These are phyloP conservation scores for Sordaria brevicollis DNA, from an alignment of 495 filamentous ascomycete genomes.

Conservation along the genomic window DNA sequence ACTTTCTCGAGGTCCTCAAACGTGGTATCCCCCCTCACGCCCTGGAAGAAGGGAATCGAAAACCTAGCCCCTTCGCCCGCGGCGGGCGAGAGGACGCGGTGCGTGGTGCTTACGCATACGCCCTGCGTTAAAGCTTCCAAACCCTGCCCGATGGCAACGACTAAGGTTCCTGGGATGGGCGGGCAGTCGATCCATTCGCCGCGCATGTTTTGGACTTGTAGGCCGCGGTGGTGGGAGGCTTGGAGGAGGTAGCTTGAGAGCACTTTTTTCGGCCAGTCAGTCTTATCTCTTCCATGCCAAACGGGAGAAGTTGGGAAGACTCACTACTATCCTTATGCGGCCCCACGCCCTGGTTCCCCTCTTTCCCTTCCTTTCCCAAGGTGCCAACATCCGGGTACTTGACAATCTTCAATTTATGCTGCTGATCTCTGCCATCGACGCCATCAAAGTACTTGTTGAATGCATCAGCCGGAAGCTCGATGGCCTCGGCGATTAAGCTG, in stretches of 20 bases:
- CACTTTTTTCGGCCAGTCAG: no score
- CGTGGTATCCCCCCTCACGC: slow-evolving; percentile 68
- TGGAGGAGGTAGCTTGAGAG: slow-evolving; percentile 82
- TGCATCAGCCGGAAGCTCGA: slow-evolving; percentile 59
- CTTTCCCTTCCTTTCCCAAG: slow-evolving; percentile 35
- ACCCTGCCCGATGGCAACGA: slow-evolving; percentile 89
- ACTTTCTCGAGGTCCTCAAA: slow-evolving; percentile 57
- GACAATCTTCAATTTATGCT: slow-evolving; percentile 89
- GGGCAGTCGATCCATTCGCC: slow-evolving; percentile 72
- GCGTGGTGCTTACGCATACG: slow-evolving; percentile 78
- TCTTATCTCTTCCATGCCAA: no score
- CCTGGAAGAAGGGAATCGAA: slow-evolving; percentile 88
- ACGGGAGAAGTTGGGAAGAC: neutral
- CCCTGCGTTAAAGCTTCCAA: slow-evolving; percentile 85
- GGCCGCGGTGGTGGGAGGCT: slow-evolving; percentile 62
- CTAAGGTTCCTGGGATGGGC: slow-evolving; percentile 52
- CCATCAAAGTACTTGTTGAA: slow-evolving; percentile 82
- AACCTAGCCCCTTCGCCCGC: slow-evolving; percentile 63
- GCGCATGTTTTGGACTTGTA: slow-evolving; percentile 81
- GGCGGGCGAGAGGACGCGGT: slow-evolving; percentile 61
- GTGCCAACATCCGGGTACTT: slow-evolving; percentile 64
- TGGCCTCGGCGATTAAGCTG: slow-evolving; percentile 76
- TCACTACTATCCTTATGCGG: slow-evolving; percentile 81
- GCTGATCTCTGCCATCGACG: slow-evolving; percentile 51
- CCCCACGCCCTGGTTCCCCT: slow-evolving; percentile 63